These are phyloP conservation scores for Pseudogymnoascus sp. DNA, from an alignment of 2,329 filamentous ascomycete species.

Conservation along the genomic window DNA sequence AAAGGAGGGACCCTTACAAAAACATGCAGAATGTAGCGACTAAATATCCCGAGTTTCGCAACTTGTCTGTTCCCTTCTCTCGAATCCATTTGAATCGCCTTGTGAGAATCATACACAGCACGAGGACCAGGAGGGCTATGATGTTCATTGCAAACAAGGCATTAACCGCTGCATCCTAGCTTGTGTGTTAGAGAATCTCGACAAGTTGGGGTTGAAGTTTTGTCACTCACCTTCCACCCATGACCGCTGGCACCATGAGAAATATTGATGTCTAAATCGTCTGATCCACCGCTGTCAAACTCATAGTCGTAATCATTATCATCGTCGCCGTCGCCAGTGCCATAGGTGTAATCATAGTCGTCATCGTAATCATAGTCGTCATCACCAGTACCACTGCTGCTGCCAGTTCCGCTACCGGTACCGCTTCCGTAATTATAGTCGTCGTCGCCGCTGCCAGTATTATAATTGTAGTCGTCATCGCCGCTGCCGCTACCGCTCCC, in stretches of 20 bases:
- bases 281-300: not conserved
- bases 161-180: not conserved
- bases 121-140: not conserved
- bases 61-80: constrained; percentile 2
- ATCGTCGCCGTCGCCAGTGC: not conserved
- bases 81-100: constrained; percentile 1
- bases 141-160: not conserved
- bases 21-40: not conserved
- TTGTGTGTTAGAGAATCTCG: not conserved
- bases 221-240: not conserved
- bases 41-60: not conserved
- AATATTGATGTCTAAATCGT: not conserved
- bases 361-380: not conserved
- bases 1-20: not conserved
- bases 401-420: not conserved
- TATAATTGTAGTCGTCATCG: not conserved
- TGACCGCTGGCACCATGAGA: too few relatives aligned
- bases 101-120: constrained; percentile 1
- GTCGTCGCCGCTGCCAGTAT: not conserved
- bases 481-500: not conserved
- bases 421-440: not conserved
- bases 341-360: not conserved
- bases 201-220: not conserved
- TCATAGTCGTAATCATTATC: not conserved
- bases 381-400: not conserved